Percentiles rank a stretch among this genome's conserved stretches.
phyloP scores from a whole-genome alignment of 1,284 basidiomycete genomes.

The Boletus mariae region DNA sequence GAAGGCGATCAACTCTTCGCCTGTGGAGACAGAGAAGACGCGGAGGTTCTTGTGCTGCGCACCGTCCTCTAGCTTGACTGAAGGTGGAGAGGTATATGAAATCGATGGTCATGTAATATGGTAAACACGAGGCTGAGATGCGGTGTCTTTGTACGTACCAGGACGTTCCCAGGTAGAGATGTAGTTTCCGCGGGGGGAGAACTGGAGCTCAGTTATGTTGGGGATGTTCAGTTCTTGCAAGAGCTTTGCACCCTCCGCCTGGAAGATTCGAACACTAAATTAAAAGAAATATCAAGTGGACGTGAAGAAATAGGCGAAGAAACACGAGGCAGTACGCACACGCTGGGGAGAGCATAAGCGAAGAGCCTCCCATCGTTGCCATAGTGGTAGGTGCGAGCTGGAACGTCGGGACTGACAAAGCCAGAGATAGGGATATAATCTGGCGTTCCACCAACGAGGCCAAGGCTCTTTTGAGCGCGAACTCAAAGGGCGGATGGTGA shows the following conservation, averaged over 20 bases:
- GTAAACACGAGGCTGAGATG: conserved; percentile 17
- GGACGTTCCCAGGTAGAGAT: conserved; percentile 94
- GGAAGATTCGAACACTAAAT: conserved; percentile 69
- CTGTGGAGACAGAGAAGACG: conserved; percentile 79
- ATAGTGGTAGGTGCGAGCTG: conserved; percentile 78
- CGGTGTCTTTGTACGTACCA: conserved; percentile 36
- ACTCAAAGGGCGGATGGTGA: conserved; percentile 41
- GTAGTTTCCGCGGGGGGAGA: conserved; percentile 91
- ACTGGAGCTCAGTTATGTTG: conserved; percentile 80
- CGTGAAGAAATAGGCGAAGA: neutral
- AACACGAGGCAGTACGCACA: conserved; percentile 46
- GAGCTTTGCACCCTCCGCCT: conserved; percentile 70
- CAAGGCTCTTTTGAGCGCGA: conserved; percentile 91
- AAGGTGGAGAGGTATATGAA: neutral
- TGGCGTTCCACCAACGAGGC: conserved; percentile 80
- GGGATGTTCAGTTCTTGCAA: conserved; percentile 68
- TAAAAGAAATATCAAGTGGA: conserved; percentile 7
- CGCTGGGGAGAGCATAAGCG: conserved; percentile 76
- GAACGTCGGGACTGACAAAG: conserved; percentile 65
- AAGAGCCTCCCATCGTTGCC: conserved; percentile 85
- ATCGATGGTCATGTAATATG: conserved; percentile 11
- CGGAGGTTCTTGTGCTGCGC: conserved; percentile 85
- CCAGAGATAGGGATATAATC: conserved; percentile 66
- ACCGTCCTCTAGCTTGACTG: conserved; percentile 77
- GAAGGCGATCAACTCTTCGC: conserved; percentile 78